These are phyloP conservation scores for Ascochyta fabae DNA, from an alignment of 2,329 filamentous ascomycete species.

Conservation along the genomic window DNA sequence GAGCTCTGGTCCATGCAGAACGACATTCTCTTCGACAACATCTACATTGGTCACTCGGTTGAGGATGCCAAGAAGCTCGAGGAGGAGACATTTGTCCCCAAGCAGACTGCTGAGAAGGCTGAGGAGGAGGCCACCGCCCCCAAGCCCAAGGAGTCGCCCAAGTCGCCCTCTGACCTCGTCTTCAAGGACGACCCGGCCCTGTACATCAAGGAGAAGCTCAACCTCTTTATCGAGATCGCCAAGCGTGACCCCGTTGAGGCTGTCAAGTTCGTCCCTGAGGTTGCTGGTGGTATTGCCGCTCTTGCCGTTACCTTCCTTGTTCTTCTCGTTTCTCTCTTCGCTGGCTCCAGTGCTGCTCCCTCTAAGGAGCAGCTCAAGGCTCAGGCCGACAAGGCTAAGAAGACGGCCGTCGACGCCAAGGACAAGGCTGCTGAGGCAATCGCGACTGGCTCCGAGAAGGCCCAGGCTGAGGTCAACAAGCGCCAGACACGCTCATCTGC, in stretches of 20 bases:
- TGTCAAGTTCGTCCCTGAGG: conserved; percentile 88
- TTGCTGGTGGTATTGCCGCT: conserved; percentile 79
- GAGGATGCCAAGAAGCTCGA: conserved; percentile 91
- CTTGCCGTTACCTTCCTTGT: conserved; percentile 73
- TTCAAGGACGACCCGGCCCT: conserved; percentile 90
- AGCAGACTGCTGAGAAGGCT: conserved; percentile 81
- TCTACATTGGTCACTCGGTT: conserved; percentile 97
- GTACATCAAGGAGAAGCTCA: conserved; percentile 90
- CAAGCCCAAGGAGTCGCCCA: conserved; percentile 69
- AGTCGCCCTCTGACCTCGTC: conserved; percentile 76
- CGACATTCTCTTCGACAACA: conserved; percentile 99
- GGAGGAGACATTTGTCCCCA: conserved; percentile 87
- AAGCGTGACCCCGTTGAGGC: conserved; percentile 83
- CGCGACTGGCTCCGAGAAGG: conserved; percentile 71
- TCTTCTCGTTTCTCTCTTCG: conserved; percentile 70
- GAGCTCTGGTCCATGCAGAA: conserved; percentile 99
- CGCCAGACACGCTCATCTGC: conserved; percentile 57
- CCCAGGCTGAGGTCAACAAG: conserved; percentile 72
- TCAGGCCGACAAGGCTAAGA: conserved; percentile 77
- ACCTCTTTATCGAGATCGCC: conserved; percentile 86
- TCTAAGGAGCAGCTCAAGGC: conserved; percentile 73
- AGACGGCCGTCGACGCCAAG: conserved; percentile 68
- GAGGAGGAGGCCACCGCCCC: conserved; percentile 81
- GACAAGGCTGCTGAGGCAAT: conserved; percentile 72
- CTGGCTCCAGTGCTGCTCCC: conserved; percentile 67